Base-by-base conservation (phyloP, 139 green algal species). In the Chlorella sorokiniana region DNA sequence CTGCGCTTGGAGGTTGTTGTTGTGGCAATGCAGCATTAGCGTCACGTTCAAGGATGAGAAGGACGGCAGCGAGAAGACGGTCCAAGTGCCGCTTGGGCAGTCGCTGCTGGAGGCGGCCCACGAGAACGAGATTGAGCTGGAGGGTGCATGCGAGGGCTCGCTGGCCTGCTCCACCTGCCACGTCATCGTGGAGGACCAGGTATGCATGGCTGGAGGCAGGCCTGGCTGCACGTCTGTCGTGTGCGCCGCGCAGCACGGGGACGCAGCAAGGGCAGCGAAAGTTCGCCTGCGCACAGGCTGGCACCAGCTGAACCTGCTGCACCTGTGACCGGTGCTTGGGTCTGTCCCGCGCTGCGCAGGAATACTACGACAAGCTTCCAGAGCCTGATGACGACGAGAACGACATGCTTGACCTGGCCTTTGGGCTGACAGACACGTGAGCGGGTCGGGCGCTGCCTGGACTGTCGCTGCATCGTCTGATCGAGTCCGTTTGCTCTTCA, bases 351-450 rank as follows among this genome's bases (percentile, higher is more conserved):
- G 16, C n/a, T 56, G 37, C 81, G 35, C 84, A 97, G 92, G 92
- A 94, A 0, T 91, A 90, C 35, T 99, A 94, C 86, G 92, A 97
- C 68, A 92, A 89, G 52, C 69, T 99, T 1, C 90, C 91, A 4
- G 97, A 99, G 81, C 87, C 97, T 6, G 89, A 88, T 23, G 97
- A 99, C 31, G 97, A 99, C 84, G 97, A 99, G 87, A 96, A 99
- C 51, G 97, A 99, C 85, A 99, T 99, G 97, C 89, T 99, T 40
- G 97, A 99, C 93, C 89, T 99, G 40, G 97, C 97, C 1, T 99
- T 97, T 91, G 97, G 95, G 0, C 90, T 99, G 7, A 98, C 94
- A 29, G 95, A 99, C 69, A 99, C 95, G 93, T 98, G 69, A 89
- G 98, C 98, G 96, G 90, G 56, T 22, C 6, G 35, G 31, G n/a